Conservation (phyloP, 2,329 filamentous ascomycete species). For the Fusarium drepaniforme region DNA sequence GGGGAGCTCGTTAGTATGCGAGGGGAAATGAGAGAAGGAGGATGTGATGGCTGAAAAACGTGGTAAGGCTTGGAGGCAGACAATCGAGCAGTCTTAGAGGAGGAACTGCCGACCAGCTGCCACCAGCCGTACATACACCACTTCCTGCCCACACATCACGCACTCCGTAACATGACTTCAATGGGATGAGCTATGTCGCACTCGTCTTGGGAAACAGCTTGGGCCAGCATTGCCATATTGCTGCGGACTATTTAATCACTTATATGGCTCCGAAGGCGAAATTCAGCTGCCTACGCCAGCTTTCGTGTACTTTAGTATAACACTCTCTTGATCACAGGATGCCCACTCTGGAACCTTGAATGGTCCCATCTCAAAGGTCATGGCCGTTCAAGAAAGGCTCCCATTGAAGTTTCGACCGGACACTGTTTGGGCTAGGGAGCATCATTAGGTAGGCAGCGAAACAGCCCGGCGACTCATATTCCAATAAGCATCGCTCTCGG, state of each 20-base stretch:
- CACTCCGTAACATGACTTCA: neutral
- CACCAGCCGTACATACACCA: constrained; percentile 5
- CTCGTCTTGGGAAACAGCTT: neutral
- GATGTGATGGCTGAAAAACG: neutral
- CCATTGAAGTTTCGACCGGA: neutral
- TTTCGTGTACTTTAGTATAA: neutral
- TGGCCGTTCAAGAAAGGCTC: neutral
- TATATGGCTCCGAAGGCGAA: neutral
- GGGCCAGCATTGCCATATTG: neutral
- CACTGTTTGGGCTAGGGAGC: neutral
- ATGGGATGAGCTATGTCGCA: neutral
- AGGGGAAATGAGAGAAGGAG: neutral
- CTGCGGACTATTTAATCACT: neutral
- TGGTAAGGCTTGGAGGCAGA: neutral
- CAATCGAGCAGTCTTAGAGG: neutral
- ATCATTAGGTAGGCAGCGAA: neutral
- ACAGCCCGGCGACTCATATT: neutral
- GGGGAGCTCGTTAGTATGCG: neutral
- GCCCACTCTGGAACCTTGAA: neutral
- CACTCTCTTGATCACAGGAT: neutral
- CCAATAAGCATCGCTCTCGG: neutral
- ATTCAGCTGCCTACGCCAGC: neutral
- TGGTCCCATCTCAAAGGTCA: neutral
- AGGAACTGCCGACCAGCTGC: constrained; percentile 23
- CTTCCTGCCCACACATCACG: neutral